Base-by-base conservation (phyloP, 73 alveolate species). In the Blepharisma japonicum region DNA sequence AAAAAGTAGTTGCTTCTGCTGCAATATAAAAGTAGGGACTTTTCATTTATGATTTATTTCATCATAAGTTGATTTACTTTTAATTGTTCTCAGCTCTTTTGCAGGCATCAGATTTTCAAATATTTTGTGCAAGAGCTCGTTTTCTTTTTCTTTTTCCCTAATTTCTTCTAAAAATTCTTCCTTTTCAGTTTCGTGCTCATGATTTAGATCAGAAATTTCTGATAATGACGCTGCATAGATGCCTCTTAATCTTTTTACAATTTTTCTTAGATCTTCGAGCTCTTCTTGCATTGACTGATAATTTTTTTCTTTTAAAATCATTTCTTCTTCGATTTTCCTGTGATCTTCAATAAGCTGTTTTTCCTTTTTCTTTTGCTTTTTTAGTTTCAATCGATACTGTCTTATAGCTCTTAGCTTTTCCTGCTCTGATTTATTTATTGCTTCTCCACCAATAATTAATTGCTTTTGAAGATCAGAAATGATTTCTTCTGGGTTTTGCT, bases 391-490 rank as follows among this genome's bases (percentile, higher is more conserved):
- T 55, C 87, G 72, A 45, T 66, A 71, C 61, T 86, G 76, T n/a
- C 92, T 55, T 39, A 83, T 68, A 68, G 82, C 89, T 53, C 85
- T 92, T 53, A 84, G 87, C 54, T 87, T 80, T 56, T 91, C 98
- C 74, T 90, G 85, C 25, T 82, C 81, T 45, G 87, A 91, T 20
- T 66, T 71, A 72, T 79, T 68, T 67, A 14, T 38, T 51, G 85
- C 91, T 27, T 72, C 80, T 55, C 95, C 94, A 14, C 97, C 97
- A 6, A 66, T 46, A 0, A 88, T 90, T 71, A 92, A 68, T 56
- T 87, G 82, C 50, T 81, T 49, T 68, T 90, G 88, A 71, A 90
- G 68, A 39, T 89, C 96, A 25, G 71, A 53, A n/a, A 92, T 32
- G 50, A 88, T 39, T 9, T 76, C 68, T 79, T 89, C 92, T 49